Percentiles rank a stretch among this genome's conserved stretches.
Evolutionary conservation across 2,329 filamentous ascomycete genomes (phyloP).

Genomic region (Colletotrichum ledebouriae): DNA sequence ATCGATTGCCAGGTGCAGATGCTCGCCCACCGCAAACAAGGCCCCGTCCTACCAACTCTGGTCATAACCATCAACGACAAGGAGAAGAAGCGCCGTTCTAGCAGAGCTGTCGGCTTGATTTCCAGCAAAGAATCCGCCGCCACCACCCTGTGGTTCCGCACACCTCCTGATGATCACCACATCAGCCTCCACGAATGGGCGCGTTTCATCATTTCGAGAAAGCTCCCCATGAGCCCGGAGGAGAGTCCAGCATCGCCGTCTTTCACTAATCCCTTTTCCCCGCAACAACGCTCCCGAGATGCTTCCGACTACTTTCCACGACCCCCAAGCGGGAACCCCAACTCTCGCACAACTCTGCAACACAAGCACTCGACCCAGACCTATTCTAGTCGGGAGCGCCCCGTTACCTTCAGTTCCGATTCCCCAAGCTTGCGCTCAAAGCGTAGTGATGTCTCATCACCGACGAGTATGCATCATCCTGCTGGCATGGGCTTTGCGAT

Average conservation of each 20-base stretch:
- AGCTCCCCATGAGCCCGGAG: constrained; percentile 61
- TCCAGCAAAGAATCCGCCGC: constrained; percentile 64
- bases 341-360: constrained; percentile 55
- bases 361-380: constrained; percentile 64
- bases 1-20: constrained; percentile 71
- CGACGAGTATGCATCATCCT: constrained; percentile 63
- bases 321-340: constrained; percentile 59
- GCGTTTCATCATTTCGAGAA: constrained; percentile 63
- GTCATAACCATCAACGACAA: constrained; percentile 71
- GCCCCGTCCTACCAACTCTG: constrained; percentile 70
- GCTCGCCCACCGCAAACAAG: constrained; percentile 73
- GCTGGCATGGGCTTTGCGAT: constrained; percentile 55
- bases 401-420: constrained; percentile 67
- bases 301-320: constrained; percentile 57
- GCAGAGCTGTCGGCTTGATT: constrained; percentile 70
- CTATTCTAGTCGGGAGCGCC: constrained; percentile 63
- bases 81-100: constrained; percentile 74
- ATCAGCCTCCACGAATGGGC: constrained; percentile 72
- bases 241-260: constrained; percentile 66
- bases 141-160: constrained; percentile 69
- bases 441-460: constrained; percentile 73
- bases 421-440: constrained; percentile 73
- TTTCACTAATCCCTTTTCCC: constrained; percentile 67
- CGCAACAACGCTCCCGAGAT: constrained; percentile 54
- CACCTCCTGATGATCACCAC: constrained; percentile 64